These are phyloP conservation scores for Penicillium polonicum DNA, from an alignment of 2,329 filamentous ascomycete genomes.

Conservation along the genomic window DNA sequence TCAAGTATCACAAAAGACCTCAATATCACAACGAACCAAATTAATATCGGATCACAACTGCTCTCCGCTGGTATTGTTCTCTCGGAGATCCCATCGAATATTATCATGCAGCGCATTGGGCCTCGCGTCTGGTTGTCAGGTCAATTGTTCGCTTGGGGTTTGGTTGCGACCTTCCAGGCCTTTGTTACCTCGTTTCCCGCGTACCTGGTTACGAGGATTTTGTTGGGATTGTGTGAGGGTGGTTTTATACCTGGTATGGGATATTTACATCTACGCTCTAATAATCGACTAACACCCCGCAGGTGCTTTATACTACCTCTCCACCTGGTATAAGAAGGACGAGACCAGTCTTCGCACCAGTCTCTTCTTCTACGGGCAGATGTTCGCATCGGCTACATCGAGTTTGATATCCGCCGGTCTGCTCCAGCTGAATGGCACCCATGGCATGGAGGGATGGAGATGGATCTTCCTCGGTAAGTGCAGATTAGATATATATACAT, in stretches of 20 bases:
- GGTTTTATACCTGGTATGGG: constrained; percentile 54
- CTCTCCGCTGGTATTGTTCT: constrained; percentile 53
- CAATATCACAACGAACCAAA: constrained; percentile 51
- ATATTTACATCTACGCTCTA: too few species aligned
- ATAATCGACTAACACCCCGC: neutral
- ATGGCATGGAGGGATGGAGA: constrained; percentile 54
- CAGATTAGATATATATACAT: too few species aligned
- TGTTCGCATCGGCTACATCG: constrained; percentile 49
- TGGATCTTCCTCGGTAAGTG: constrained; percentile 52
- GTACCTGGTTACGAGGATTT: constrained; percentile 52
- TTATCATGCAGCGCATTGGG: constrained; percentile 54
- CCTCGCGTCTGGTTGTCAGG: constrained; percentile 56
- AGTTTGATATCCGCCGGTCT: constrained; percentile 41
- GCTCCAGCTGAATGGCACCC: constrained; percentile 52
- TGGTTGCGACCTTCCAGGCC: constrained; percentile 56
- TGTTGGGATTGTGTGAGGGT: constrained; percentile 55
- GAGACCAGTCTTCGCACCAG: constrained; percentile 55
- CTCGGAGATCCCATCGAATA: constrained; percentile 51
- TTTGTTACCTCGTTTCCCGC: constrained; percentile 50
- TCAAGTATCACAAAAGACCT: constrained; percentile 54
- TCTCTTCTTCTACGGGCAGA: constrained; percentile 58
- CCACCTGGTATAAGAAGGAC: constrained; percentile 55
- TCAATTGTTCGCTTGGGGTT: constrained; percentile 55
- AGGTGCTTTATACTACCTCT: constrained; percentile 46
- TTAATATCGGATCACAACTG: constrained; percentile 56